phyloP scores from a whole-genome alignment of 495 filamentous ascomycete species.

The Aspergillus affinis region DNA sequence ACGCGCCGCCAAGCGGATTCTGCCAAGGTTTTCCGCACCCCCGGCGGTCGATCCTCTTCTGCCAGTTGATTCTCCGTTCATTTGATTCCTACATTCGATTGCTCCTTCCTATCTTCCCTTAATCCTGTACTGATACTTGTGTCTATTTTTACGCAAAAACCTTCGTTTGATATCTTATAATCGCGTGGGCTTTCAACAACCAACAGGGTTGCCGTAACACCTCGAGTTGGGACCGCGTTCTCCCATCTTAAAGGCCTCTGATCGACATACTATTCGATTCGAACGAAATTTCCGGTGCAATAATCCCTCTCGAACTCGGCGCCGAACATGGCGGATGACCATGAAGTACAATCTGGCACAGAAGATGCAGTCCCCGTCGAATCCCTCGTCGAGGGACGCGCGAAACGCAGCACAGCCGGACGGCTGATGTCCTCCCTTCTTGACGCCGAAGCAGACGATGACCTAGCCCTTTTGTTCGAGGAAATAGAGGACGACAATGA shows the following conservation, averaged over 20 bases:
- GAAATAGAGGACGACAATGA: conserved; percentile 86
- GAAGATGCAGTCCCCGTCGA: conserved; percentile 55
- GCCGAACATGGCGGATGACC: conserved; percentile 32
- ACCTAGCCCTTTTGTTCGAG: conserved; percentile 77
- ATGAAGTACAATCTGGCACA: conserved; percentile 31
- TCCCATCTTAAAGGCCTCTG: neutral
- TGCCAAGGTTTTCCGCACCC: neutral
- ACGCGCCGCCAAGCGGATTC: neutral
- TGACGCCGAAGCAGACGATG: conserved; percentile 72
- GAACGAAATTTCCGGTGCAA: neutral
- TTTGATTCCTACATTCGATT: neutral
- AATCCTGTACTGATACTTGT: neutral
- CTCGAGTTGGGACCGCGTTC: neutral
- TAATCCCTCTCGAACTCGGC: neutral
- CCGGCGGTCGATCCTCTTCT: neutral
- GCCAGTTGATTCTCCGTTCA: neutral
- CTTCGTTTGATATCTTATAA: neutral
- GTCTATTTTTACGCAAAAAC: neutral
- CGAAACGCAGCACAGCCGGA: conserved; percentile 81
- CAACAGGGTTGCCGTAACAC: neutral
- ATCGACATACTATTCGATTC: neutral
- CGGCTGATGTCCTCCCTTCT: conserved; percentile 79
- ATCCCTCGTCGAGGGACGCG: conserved; percentile 73
- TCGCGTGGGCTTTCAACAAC: neutral
- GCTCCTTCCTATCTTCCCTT: neutral